phyloP scores from a whole-genome alignment of 83 land plant genomes.

The Picea engelmannii region DNA sequence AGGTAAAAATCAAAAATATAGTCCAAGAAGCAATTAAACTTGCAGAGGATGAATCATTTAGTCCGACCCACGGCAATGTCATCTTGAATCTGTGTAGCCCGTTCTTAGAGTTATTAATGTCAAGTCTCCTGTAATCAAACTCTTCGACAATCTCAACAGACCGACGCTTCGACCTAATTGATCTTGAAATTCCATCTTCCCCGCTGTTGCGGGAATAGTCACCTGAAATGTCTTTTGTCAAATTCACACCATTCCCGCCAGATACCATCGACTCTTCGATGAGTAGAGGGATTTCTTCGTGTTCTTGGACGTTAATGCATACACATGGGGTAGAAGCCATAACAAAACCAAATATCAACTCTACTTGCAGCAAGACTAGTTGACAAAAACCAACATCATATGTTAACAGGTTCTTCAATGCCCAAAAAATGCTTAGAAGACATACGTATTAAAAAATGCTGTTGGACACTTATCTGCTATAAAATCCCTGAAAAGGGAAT shows the following conservation, averaged over 20 bases:
- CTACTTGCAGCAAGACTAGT: too few relatives aligned
- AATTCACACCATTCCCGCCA: neutral
- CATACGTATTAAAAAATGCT: too few relatives aligned
- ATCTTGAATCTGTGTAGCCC: constrained; percentile 5
- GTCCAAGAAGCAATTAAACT: constrained; percentile 51
- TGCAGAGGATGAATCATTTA: neutral
- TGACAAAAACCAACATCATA: too few relatives aligned
- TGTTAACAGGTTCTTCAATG: too few relatives aligned
- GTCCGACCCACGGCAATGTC: neutral
- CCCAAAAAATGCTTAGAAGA: too few relatives aligned
- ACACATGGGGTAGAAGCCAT: neutral
- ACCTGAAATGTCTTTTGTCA: neutral
- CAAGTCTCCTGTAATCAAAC: too few relatives aligned
- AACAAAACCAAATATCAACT: neutral
- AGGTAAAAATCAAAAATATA: constrained; percentile 57
- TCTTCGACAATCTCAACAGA: neutral
- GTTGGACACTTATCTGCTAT: too few relatives aligned
- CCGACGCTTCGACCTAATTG: neutral
- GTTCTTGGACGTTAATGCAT: neutral
- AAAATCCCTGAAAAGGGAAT: too few relatives aligned
- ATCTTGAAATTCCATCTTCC: neutral
- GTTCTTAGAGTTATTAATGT: too few relatives aligned
- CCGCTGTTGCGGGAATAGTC: neutral
- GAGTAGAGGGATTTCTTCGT: neutral
- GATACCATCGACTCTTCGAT: neutral